These are phyloP conservation scores for Phoma sp. DNA, from an alignment of 2,329 filamentous ascomycete species.

Conservation along the genomic window DNA sequence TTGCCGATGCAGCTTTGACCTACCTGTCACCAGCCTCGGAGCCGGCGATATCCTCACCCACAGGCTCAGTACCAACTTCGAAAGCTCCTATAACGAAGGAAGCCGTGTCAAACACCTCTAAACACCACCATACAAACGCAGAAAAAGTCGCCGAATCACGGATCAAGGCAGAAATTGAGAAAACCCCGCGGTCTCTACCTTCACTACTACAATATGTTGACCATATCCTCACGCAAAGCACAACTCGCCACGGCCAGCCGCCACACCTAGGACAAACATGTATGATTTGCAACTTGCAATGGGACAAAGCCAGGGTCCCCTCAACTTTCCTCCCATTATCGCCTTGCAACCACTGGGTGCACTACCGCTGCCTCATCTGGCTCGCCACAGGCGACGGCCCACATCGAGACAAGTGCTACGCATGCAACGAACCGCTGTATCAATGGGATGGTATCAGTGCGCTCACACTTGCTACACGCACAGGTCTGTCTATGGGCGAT, in stretches of 20 bases:
- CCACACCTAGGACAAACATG: conserved; percentile 9
- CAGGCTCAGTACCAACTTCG: too few species aligned
- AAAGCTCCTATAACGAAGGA: background rate
- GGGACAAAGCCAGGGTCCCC: conserved; percentile 4
- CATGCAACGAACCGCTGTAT: conserved; percentile 25
- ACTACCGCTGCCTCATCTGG: conserved; percentile 33
- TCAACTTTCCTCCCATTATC: conserved; percentile 27
- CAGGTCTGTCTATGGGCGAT: conserved; percentile 15
- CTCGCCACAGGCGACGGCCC: background rate
- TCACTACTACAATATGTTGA: conserved; percentile 34
- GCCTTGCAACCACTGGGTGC: conserved; percentile 34
- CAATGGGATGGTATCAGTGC: conserved; percentile 30
- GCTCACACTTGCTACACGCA: conserved; percentile 31
- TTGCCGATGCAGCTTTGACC: background rate
- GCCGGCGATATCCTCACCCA: background rate
- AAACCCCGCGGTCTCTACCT: conserved; percentile 2
- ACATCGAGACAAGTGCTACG: conserved; percentile 17
- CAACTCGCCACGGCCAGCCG: conserved; percentile 16
- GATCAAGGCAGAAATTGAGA: background rate
- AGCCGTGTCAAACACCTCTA: background rate
- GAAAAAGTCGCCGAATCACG: background rate
- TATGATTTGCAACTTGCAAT: conserved; percentile 15
- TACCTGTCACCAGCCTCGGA: background rate
- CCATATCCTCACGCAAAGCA: conserved; percentile 20
- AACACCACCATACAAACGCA: background rate